Evolutionary conservation across 345 rosid species (phyloP).

Genomic region (Citrus glauca): DNA sequence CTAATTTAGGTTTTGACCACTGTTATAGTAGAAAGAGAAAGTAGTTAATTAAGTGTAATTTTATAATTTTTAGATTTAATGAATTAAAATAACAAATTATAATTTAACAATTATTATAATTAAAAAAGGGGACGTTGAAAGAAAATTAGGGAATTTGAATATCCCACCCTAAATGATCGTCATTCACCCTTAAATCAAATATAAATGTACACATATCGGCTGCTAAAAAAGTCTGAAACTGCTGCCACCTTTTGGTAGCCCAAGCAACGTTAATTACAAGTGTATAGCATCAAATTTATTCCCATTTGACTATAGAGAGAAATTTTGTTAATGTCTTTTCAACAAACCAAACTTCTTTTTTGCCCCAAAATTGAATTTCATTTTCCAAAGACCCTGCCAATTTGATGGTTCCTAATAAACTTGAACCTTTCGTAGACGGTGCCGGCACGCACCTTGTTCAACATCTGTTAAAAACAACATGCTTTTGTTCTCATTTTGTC

Average conservation of each 20-base stretch:
- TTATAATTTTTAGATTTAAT: too few relatives aligned
- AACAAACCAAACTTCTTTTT: neutral
- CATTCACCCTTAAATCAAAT: too few relatives aligned
- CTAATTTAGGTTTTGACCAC: too few relatives aligned
- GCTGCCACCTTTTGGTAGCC: neutral
- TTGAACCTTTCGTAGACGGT: slow-evolving; percentile 15
- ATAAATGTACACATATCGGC: neutral
- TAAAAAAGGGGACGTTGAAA: too few relatives aligned
- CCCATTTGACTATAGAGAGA: too few relatives aligned
- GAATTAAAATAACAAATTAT: too few relatives aligned
- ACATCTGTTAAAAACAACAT: slow-evolving; percentile 1
- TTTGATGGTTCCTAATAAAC: slow-evolving; percentile 3
- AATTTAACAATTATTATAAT: too few relatives aligned
- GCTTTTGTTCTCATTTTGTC: neutral
- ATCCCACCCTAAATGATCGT: too few relatives aligned
- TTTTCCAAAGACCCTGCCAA: slow-evolving; percentile 12
- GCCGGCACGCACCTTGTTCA: slow-evolving; percentile 5
- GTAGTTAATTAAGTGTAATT: too few relatives aligned
- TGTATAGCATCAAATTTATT: neutral
- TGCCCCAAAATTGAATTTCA: neutral
- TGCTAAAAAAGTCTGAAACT: neutral
- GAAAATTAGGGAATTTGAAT: too few relatives aligned
- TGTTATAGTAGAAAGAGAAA: too few relatives aligned
- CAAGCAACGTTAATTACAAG: neutral
- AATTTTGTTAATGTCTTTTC: neutral